These are phyloP conservation scores for Venturia nashicola DNA, from an alignment of 2,329 filamentous ascomycete genomes.

Conservation along the genomic window DNA sequence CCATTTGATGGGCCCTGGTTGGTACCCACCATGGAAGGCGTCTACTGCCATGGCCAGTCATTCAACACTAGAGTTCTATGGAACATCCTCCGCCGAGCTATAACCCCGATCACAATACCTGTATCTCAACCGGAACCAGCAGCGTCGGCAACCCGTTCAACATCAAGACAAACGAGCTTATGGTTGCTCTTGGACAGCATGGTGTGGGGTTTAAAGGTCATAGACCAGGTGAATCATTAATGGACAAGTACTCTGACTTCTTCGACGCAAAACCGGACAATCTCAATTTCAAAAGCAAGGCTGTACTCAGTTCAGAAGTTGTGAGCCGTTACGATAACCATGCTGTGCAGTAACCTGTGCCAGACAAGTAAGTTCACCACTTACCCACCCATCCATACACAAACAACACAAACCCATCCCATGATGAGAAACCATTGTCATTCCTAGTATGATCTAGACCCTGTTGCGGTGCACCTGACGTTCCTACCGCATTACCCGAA, in stretches of 20 bases:
- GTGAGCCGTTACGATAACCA: neutral
- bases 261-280: conserved; percentile 87
- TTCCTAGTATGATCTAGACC: neutral
- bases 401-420: neutral
- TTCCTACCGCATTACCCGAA: neutral
- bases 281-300: conserved; percentile 85
- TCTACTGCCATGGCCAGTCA: neutral
- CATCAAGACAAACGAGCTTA: neutral
- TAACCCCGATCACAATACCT: no score
- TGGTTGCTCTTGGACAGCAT: neutral
- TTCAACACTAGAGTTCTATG: neutral
- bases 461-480: neutral
- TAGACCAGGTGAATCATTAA: conserved; percentile 31
- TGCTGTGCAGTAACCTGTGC: neutral
- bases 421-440: neutral
- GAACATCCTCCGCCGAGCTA: no score
- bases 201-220: neutral
- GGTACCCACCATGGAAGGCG: conserved; percentile 5
- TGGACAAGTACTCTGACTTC: conserved; percentile 65
- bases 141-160: neutral
- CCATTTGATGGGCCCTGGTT: conserved; percentile 5
- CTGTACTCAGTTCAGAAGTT: conserved; percentile 61
- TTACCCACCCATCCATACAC: neutral
- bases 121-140: no score
- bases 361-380: neutral